phyloP scores from a whole-genome alignment of 1,139 yeast genomes.

The Magnusiomyces sp. region DNA sequence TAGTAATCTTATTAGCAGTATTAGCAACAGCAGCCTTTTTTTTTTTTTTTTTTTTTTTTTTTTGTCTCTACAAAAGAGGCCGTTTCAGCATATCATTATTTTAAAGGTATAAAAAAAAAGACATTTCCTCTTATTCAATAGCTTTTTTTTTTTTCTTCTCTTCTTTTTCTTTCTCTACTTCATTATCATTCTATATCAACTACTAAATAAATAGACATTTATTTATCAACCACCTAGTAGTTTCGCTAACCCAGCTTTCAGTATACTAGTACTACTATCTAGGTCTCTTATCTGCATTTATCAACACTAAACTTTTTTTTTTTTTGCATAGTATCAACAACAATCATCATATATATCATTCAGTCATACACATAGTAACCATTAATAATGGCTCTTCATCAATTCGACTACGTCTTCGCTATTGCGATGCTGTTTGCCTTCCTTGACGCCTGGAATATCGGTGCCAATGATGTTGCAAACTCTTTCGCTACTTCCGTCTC shows the following conservation, averaged over 20 bases:
- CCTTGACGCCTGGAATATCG: slow-evolving; percentile 72
- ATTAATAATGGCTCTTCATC: slow-evolving; percentile 19
- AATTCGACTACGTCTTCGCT: slow-evolving; percentile 27
- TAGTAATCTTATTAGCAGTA: too few relatives aligned
- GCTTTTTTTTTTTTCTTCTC: slow-evolving; percentile 1
- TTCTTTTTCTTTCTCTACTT: neutral
- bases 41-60: too few relatives aligned
- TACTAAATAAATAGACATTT: neutral
- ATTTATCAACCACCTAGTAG: neutral
- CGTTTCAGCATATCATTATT: too few relatives aligned
- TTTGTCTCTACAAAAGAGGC: too few relatives aligned
- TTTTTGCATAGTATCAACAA: neutral
- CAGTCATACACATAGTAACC: neutral
- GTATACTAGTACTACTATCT: neutral
- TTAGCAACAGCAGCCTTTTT: too few relatives aligned
- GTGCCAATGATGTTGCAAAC: slow-evolving; percentile 79
- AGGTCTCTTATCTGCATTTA: too few relatives aligned
- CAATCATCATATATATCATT: neutral
- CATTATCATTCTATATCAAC: neutral
- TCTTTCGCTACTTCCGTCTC: slow-evolving; percentile 65
- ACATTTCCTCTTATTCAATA: too few relatives aligned
- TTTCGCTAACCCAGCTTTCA: neutral
- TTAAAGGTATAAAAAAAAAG: too few relatives aligned
- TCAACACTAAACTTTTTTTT: neutral
- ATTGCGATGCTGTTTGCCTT: slow-evolving; percentile 59